phyloP scores from a whole-genome alignment of 2,329 filamentous ascomycete genomes.

The Colletotrichum sp. region DNA sequence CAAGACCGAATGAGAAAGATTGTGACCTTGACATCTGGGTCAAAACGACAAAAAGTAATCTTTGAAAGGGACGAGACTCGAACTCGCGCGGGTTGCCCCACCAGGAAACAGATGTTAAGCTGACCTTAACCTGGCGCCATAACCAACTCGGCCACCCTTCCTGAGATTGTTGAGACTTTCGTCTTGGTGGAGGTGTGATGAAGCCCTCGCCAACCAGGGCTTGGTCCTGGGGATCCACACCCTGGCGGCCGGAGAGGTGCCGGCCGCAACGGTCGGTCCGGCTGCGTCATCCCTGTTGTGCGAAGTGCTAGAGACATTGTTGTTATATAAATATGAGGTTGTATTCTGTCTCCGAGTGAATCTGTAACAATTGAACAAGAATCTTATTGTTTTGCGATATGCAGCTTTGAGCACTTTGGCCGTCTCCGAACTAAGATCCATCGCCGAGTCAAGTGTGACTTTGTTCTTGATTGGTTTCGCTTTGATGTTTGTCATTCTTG shows the following conservation, averaged over 20 bases:
- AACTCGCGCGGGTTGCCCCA: constrained; percentile 23
- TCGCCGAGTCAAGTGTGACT: neutral
- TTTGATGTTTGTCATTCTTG: neutral
- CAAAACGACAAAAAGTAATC: neutral
- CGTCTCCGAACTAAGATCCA: neutral
- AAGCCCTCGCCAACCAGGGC: neutral
- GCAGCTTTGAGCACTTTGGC: neutral
- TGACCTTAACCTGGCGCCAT: constrained; percentile 23
- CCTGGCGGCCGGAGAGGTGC: neutral
- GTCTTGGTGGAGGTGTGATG: neutral
- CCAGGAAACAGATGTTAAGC: constrained; percentile 23
- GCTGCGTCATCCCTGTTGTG: neutral
- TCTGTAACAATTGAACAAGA: neutral
- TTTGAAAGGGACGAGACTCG: constrained; percentile 20
- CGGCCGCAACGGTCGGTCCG: neutral
- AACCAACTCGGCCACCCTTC: constrained; percentile 24
- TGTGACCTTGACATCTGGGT: too few species aligned
- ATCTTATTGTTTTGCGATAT: neutral
- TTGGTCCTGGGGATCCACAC: neutral
- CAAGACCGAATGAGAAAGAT: neutral
- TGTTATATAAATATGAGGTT: neutral
- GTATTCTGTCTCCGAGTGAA: neutral
- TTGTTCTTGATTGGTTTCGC: too few species aligned
- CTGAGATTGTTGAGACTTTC: neutral
- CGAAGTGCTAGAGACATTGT: fast-evolving